These are phyloP conservation scores for Sphaceloma murrayae DNA, from an alignment of 2,329 filamentous ascomycete genomes.

Conservation along the genomic window DNA sequence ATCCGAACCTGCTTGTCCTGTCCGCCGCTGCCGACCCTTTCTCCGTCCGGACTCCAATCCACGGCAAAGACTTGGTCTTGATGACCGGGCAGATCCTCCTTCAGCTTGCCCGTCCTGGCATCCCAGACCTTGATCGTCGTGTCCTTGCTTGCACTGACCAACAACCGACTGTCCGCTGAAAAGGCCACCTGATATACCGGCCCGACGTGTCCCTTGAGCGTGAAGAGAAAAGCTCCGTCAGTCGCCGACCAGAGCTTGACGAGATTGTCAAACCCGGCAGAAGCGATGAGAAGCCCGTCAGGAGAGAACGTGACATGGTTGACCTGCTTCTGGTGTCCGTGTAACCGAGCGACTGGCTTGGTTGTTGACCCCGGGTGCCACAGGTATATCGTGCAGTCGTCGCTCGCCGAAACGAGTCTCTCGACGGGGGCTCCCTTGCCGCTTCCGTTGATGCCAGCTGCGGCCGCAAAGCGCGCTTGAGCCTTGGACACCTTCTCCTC, in stretches of 20 bases:
- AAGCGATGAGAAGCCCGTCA: constrained; percentile 78
- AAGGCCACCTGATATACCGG: constrained; percentile 90
- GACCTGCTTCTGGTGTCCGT: constrained; percentile 95
- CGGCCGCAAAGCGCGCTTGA: constrained; percentile 73
- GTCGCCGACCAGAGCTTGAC: constrained; percentile 83
- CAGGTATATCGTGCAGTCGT: constrained; percentile 93
- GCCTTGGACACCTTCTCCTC: constrained; percentile 67
- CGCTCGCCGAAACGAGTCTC: constrained; percentile 77
- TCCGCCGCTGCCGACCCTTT: constrained; percentile 80
- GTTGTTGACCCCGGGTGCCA: constrained; percentile 74
- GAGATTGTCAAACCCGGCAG: constrained; percentile 85
- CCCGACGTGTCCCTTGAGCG: constrained; percentile 78
- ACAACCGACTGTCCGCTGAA: constrained; percentile 78
- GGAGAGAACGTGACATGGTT: constrained; percentile 94
- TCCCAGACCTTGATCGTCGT: constrained; percentile 95
- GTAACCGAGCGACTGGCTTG: constrained; percentile 77
- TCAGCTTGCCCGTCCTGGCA: constrained; percentile 71
- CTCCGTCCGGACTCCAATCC: constrained; percentile 88
- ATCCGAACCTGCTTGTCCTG: constrained; percentile 71
- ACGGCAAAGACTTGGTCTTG: constrained; percentile 89
- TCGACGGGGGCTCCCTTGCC: constrained; percentile 64
- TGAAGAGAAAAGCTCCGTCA: constrained; percentile 71
- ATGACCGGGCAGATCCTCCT: constrained; percentile 76
- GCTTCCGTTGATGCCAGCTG: constrained; percentile 51
- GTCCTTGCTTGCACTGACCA: constrained; percentile 84